A percentile compares a stretch with the other conserved stretches of the same genome.
phyloP scores from a whole-genome alignment of 192 early-diverging fungal species.

The Entomortierella lignicola region DNA sequence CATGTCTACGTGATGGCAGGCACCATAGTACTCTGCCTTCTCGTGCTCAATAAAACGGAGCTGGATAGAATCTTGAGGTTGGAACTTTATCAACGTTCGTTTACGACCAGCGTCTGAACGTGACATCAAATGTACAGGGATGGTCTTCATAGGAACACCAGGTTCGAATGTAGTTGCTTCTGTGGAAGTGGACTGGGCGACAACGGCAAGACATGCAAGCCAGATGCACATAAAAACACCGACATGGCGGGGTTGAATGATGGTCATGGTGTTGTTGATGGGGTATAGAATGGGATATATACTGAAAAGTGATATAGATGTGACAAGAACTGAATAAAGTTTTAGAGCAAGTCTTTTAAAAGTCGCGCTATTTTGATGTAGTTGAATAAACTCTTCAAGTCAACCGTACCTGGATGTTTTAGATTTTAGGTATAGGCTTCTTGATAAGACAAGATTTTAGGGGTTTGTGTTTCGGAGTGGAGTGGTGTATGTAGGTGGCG shows the following conservation, averaged over 20 bases:
- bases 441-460: background rate
- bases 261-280: background rate
- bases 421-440: no score
- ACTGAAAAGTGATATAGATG: no score
- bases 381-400: no score
- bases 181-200: slow-evolving; percentile 2
- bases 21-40: slow-evolving; percentile 8
- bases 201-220: slow-evolving; percentile 13
- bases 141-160: slow-evolving; percentile 31
- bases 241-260: background rate
- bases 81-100: slow-evolving; percentile 15
- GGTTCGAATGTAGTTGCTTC: background rate
- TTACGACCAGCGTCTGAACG: slow-evolving; percentile 10
- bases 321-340: no score
- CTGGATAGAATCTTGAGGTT: slow-evolving; percentile 15
- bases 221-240: slow-evolving; percentile 7
- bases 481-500: background rate
- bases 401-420: no score
- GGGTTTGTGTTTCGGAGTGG: background rate
- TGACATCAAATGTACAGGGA: slow-evolving; percentile 20
- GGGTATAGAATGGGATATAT: background rate
- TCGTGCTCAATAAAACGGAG: slow-evolving; percentile 37
- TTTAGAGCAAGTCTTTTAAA: no score
- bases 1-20: slow-evolving; percentile 43
- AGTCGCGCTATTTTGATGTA: no score